Evolutionary conservation across 208 protist species (phyloP).

Genomic region (Crithidia bombi): DNA sequence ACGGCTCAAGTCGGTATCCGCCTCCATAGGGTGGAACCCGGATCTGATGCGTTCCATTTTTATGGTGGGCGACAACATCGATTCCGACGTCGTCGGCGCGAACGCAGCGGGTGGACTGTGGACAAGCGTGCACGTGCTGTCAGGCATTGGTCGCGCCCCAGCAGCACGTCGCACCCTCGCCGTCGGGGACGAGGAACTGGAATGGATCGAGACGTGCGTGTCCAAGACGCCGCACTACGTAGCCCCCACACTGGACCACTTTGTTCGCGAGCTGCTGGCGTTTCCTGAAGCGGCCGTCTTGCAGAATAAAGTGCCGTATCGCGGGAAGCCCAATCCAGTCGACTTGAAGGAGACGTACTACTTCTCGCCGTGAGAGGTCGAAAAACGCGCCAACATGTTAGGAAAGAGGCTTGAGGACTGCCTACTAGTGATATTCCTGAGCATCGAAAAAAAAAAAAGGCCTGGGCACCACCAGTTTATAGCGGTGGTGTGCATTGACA

Average conservation of each 20-base stretch:
- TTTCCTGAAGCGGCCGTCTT: conserved; percentile 73
- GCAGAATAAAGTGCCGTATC: conserved; percentile 69
- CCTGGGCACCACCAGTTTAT: no score
- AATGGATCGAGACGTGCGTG: conserved; percentile 70
- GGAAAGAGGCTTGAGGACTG: not conserved
- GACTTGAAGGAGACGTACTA: conserved; percentile 72
- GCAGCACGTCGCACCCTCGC: conserved; percentile 62
- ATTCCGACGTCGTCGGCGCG: conserved; percentile 84
- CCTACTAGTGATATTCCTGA: no score
- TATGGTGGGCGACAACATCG: conserved; percentile 90
- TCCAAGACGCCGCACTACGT: conserved; percentile 82
- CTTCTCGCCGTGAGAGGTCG: conserved; percentile 40
- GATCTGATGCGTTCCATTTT: conserved; percentile 63
- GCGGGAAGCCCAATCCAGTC: conserved; percentile 80
- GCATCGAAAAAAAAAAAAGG: not conserved
- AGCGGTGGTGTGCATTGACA: not conserved
- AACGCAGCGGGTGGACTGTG: conserved; percentile 77
- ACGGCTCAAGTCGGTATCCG: conserved; percentile 44
- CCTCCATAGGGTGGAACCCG: conserved; percentile 67
- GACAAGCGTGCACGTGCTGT: conserved; percentile 83
- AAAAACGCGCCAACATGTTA: no score
- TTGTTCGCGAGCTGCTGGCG: conserved; percentile 81
- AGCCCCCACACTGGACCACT: conserved; percentile 87
- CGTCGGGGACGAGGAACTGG: conserved; percentile 64
- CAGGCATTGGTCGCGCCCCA: conserved; percentile 65